These are phyloP conservation scores for Exophiala sideris DNA, from an alignment of 2,329 filamentous ascomycete genomes.

Conservation along the genomic window DNA sequence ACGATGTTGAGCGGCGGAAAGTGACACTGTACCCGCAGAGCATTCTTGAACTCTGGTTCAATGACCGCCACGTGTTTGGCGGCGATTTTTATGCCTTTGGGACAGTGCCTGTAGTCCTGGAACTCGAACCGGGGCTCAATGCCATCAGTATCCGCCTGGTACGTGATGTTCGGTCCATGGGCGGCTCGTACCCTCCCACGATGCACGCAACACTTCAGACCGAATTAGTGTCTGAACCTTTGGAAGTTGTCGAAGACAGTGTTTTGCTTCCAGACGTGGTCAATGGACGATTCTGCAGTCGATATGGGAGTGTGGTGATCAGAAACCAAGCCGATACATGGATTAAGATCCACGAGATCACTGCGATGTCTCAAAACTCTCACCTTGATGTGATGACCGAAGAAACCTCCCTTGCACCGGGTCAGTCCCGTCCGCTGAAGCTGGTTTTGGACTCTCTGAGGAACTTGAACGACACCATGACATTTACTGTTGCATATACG, in stretches of 20 bases:
- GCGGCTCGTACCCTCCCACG: conserved; percentile 47
- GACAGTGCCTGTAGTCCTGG: conserved; percentile 49
- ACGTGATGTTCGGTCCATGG: conserved; percentile 56
- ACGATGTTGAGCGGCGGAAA: conserved; percentile 21
- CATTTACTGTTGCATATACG: conserved; percentile 10
- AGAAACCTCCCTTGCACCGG: conserved; percentile 23
- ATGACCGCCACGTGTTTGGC: conserved; percentile 53
- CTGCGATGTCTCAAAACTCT: background rate
- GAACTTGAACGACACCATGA: conserved; percentile 2
- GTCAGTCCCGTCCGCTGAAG: conserved; percentile 36
- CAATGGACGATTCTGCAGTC: conserved; percentile 45
- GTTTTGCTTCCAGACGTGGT: conserved; percentile 53
- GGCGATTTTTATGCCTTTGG: conserved; percentile 56
- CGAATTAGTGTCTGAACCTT: conserved; percentile 27
- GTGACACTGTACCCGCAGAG: conserved; percentile 47
- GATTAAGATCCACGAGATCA: conserved; percentile 12
- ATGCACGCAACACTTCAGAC: conserved; percentile 43
- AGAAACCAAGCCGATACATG: conserved; percentile 17
- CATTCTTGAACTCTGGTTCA: conserved; percentile 53
- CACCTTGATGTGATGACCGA: conserved; percentile 4
- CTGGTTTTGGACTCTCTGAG: conserved; percentile 4
- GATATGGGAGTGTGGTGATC: conserved; percentile 33
- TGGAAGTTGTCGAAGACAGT: conserved; percentile 34
- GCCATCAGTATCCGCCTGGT: conserved; percentile 52
- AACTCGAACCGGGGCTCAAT: conserved; percentile 50